A percentile compares a stretch with the other conserved stretches of the same genome.
phyloP scores from a whole-genome alignment of 2,329 filamentous ascomycete genomes.

The Talaromyces sp. region DNA sequence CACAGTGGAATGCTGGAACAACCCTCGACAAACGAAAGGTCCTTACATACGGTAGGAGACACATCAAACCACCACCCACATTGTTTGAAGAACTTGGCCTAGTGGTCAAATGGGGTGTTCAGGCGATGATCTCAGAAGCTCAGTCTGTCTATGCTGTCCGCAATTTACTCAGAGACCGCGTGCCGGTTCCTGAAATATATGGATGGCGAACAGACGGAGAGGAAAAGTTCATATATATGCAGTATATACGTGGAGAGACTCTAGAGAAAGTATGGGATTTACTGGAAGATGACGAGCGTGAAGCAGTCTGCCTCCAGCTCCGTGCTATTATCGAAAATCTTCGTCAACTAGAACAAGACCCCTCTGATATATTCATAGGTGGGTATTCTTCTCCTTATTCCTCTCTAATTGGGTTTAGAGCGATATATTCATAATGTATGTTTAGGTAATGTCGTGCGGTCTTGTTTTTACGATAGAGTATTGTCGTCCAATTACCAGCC shows the following conservation, averaged over 20 bases:
- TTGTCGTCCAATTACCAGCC: no score
- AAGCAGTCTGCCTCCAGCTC: background rate
- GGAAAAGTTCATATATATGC: background rate
- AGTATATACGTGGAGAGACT: background rate
- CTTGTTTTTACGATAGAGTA: no score
- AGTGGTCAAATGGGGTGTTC: background rate
- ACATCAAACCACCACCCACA: background rate
- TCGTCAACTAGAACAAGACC: no score
- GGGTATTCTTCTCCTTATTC: no score
- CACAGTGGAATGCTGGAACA: constrained; percentile 11
- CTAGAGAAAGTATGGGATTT: background rate
- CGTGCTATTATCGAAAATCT: background rate
- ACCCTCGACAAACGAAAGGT: background rate
- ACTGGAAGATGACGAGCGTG: background rate
- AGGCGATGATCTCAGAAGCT: background rate
- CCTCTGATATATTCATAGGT: no score
- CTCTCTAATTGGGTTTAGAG: no score
- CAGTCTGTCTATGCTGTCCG: background rate
- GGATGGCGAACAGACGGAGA: background rate
- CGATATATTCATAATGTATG: no score
- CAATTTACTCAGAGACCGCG: background rate
- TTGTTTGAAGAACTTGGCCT: background rate
- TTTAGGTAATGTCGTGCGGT: no score
- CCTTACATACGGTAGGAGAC: background rate
- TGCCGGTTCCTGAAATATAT: background rate